phyloP scores from a whole-genome alignment of 2,329 filamentous ascomycete genomes.

The Fusarium mundagurra region DNA sequence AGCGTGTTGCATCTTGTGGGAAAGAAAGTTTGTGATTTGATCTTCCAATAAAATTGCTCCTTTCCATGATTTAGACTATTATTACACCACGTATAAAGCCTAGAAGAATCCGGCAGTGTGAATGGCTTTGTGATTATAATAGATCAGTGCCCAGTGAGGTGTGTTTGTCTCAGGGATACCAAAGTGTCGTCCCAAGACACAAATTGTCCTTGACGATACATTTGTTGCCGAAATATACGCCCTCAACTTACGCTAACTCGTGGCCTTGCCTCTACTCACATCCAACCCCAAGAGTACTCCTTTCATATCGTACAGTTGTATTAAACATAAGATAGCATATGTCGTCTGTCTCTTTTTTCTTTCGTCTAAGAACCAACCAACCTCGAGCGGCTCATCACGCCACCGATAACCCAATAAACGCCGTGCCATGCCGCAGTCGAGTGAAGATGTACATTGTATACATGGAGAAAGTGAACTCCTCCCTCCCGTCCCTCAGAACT shows the following conservation, averaged over 20 bases:
- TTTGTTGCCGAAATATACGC: not conserved
- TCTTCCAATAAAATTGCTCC: not conserved
- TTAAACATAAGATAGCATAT: constrained; percentile 43
- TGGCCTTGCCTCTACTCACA: not conserved
- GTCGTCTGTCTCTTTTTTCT: constrained; percentile 43
- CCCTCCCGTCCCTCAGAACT: constrained; percentile 27
- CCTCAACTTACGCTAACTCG: not conserved
- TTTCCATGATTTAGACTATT: not conserved
- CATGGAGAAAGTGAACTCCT: constrained; percentile 37
- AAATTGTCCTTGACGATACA: not conserved
- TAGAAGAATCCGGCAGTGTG: not conserved
- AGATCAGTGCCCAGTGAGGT: not conserved
- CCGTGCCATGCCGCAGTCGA: constrained; percentile 64
- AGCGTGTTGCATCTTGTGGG: not conserved
- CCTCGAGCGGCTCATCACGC: constrained; percentile 44
- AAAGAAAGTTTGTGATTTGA: not conserved
- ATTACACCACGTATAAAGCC: not conserved
- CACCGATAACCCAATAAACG: constrained; percentile 53
- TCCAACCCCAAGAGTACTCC: not conserved
- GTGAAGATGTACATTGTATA: constrained; percentile 62
- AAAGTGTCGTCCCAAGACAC: not conserved
- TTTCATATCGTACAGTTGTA: constrained; percentile 44
- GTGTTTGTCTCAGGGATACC: not conserved
- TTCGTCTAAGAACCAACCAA: constrained; percentile 44
- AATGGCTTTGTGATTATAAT: not conserved